phyloP scores from a whole-genome alignment of 202 grass and related monocot species.

The Schoenoplectus tabernaemontani region DNA sequence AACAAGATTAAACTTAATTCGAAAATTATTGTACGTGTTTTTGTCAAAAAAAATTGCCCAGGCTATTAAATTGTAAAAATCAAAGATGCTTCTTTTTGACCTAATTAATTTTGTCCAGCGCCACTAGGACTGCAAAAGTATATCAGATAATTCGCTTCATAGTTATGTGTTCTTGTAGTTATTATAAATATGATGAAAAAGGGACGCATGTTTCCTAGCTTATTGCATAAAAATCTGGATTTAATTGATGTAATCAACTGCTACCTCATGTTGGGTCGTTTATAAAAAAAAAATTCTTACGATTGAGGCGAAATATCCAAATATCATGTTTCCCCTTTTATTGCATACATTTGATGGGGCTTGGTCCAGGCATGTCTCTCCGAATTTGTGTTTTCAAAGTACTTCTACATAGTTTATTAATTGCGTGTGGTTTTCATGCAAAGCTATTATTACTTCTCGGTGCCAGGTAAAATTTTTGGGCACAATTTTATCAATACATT shows the following conservation, averaged over 20 bases:
- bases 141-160: background rate
- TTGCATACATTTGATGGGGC: background rate
- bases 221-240: background rate
- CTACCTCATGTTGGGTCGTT: background rate
- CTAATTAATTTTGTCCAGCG: background rate
- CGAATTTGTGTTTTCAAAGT: background rate
- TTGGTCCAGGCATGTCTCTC: background rate
- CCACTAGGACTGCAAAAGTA: background rate
- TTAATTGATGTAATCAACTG: background rate
- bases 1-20: no score
- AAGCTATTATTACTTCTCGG: background rate
- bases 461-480: background rate
- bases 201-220: background rate
- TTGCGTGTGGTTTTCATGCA: background rate
- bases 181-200: background rate
- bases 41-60: no score
- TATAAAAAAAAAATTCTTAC: no score
- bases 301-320: constrained; percentile 10
- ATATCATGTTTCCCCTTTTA: background rate
- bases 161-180: background rate
- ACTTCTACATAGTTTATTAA: background rate
- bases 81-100: background rate
- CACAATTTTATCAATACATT: background rate
- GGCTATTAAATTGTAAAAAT: no score
- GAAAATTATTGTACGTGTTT: no score